A percentile compares a stretch with the other conserved stretches of the same genome.
phyloP scores from a whole-genome alignment of 495 filamentous ascomycete species.

The Neurospora sp. region DNA sequence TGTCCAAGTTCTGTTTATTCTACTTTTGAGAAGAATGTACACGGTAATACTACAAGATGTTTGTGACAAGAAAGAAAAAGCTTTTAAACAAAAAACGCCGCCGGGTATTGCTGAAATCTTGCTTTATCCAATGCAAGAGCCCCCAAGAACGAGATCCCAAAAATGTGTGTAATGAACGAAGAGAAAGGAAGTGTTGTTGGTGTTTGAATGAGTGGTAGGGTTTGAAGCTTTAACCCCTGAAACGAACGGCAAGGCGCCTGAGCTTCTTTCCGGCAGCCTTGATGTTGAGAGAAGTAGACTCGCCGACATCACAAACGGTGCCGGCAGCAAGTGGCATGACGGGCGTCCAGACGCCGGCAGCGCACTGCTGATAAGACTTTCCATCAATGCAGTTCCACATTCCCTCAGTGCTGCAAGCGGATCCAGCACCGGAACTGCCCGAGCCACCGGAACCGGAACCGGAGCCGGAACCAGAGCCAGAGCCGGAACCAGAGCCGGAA shows the following conservation, averaged over 20 bases:
- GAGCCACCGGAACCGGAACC: conserved; percentile 12
- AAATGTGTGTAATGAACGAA: not conserved
- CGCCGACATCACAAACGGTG: conserved; percentile 26
- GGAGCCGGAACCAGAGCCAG: conserved; percentile 12
- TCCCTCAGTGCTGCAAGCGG: conserved; percentile 31
- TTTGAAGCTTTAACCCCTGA: conserved; percentile 16
- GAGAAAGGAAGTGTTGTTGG: not conserved
- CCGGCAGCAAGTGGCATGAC: conserved; percentile 27
- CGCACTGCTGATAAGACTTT: conserved; percentile 35
- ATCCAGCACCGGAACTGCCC: conserved; percentile 15
- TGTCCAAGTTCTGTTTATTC: not conserved
- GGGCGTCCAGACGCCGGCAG: conserved; percentile 31
- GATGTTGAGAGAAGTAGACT: conserved; percentile 21
- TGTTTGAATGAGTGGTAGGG: not conserved
- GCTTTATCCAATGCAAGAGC: not conserved
- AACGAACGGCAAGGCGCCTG: conserved; percentile 12
- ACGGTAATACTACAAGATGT: not conserved
- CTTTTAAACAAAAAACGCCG: not conserved
- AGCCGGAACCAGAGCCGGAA: conserved; percentile 4
- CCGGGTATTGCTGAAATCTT: not conserved
- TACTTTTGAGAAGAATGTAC: not conserved
- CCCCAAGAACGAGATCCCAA: not conserved
- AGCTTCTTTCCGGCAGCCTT: conserved; percentile 15
- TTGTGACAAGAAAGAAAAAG: not conserved
- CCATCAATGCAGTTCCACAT: conserved; percentile 36